phyloP scores from a whole-genome alignment of 371 early-diverging fungal species.

The Mortierella sp. region DNA sequence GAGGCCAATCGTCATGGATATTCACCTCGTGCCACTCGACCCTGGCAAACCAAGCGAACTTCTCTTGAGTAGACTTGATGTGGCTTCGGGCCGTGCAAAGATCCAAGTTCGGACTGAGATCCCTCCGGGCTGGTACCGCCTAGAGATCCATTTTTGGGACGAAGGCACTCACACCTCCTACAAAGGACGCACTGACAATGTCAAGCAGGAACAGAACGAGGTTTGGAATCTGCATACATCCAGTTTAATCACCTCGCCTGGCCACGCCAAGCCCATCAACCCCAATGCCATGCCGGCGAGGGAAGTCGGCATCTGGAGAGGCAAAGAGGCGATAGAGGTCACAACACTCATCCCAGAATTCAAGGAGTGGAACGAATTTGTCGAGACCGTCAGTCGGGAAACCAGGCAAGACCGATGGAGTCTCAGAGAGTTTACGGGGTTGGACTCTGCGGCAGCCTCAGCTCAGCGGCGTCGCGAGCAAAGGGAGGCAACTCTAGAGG shows the following conservation, averaged over 20 bases:
- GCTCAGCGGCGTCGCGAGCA: neutral
- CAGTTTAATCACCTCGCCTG: conserved; percentile 1
- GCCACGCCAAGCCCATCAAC: neutral
- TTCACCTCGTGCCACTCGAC: conserved; percentile 35
- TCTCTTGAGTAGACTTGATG: conserved; percentile 26
- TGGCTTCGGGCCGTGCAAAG: conserved; percentile 6
- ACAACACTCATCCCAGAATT: conserved; percentile 6
- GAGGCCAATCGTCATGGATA: conserved; percentile 24
- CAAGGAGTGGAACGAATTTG: conserved; percentile 37
- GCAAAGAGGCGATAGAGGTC: conserved; percentile 37
- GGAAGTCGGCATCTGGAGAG: conserved; percentile 37
- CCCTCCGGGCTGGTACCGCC: conserved; percentile 39
- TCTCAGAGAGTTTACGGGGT: neutral
- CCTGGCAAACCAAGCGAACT: conserved; percentile 27
- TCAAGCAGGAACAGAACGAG: neutral
- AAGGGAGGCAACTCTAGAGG: conserved; percentile 4
- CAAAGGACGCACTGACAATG: neutral
- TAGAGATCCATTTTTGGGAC: conserved; percentile 40
- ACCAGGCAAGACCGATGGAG: conserved; percentile 18
- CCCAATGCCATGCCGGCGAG: neutral
- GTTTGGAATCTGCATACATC: conserved; percentile 7
- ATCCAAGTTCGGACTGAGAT: conserved; percentile 27
- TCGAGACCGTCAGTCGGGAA: conserved; percentile 26
- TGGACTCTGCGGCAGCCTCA: neutral
- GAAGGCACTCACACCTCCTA: neutral